Conservation (phyloP, 2,329 filamentous ascomycete genomes). For the Xylaria sp. region DNA sequence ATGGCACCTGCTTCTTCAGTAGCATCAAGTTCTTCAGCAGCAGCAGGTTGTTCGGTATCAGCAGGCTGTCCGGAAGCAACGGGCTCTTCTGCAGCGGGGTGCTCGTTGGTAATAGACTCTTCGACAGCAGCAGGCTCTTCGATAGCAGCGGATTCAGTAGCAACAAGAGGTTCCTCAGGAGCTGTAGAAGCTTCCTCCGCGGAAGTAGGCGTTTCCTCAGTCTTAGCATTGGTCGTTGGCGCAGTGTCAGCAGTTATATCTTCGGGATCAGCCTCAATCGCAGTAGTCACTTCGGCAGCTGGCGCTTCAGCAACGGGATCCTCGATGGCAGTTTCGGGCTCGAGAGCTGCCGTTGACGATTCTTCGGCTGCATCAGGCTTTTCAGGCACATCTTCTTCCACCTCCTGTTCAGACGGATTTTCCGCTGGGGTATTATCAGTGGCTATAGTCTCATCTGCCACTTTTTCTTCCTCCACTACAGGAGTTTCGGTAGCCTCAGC, state of each 20-base stretch:
- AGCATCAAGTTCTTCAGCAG: slow-evolving; percentile 5
- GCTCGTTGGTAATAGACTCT: neutral
- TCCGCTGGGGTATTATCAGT: neutral
- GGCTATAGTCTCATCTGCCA: slow-evolving; percentile 11
- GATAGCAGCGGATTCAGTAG: neutral
- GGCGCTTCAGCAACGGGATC: neutral
- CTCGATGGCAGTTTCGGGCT: neutral
- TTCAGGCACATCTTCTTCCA: slow-evolving; percentile 11
- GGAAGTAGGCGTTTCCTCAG: neutral
- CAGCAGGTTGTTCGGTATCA: slow-evolving; percentile 1
- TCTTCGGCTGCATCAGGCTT: slow-evolving; percentile 6
- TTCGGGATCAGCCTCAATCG: neutral
- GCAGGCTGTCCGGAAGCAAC: neutral
- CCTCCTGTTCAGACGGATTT: slow-evolving; percentile 3
- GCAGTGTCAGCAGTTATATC: slow-evolving; percentile 22
- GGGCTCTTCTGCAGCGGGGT: neutral
- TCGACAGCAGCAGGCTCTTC: slow-evolving; percentile 4
- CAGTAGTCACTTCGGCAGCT: neutral
- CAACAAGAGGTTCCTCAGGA: neutral
- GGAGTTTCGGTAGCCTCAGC: slow-evolving; percentile 17
- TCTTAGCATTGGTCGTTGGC: neutral
- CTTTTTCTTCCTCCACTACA: slow-evolving; percentile 5
- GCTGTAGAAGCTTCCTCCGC: slow-evolving; percentile 20
- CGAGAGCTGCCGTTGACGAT: neutral
- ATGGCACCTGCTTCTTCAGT: neutral